Evolutionary conservation across 106 monocot species (phyloP), one percentile per base, ranked within the genome.

Genomic region (Dioscorea dumetorum): DNA sequence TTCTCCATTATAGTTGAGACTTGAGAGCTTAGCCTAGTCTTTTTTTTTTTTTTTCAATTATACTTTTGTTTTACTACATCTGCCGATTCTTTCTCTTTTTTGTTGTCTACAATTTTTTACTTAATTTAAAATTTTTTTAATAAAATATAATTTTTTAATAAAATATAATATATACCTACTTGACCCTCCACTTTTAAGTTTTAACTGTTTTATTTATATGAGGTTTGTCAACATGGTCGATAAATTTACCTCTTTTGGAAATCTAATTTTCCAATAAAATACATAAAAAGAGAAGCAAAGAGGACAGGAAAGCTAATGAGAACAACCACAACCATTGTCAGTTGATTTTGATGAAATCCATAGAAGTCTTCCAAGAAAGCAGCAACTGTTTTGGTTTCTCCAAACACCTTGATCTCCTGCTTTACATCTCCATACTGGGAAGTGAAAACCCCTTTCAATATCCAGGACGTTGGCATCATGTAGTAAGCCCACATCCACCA

Each of bases 401-500:
- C 91, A 32, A 91, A 87, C 8, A 91, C 79, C n/a, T 22, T 48
- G 22, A 91, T 80, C 32, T 76, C 57, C 52, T 72, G 72, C 8
- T 63, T 17, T 35, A 80, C 22, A 48, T 85, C 91, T 62, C 91
- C 88, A 49, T 76, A 91, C 49, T 91, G 91, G 14, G 91, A 82
- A 32, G 78, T 76, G 52, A 91, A 83, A 22, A 91, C 74, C 19
- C 77, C 80, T 66, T 82, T 71, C 41, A 91, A 57, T 12, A 77
- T 73, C 91, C 91, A 91, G 0, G 88, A 82, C 32, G 73, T 61
- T 14, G 91, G 91, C 62, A 35, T 74, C 7, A 70, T 34, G 51
- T 88, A 88, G 69, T 88, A 91, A 2, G 85, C 20, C 91, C 88
- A 91, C 22, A 85, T 70, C 91, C 91, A 91, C 91, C 91, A 91